Base-by-base conservation (phyloP, 768 basidiomycete species). In the Trametes cinnabarina region DNA sequence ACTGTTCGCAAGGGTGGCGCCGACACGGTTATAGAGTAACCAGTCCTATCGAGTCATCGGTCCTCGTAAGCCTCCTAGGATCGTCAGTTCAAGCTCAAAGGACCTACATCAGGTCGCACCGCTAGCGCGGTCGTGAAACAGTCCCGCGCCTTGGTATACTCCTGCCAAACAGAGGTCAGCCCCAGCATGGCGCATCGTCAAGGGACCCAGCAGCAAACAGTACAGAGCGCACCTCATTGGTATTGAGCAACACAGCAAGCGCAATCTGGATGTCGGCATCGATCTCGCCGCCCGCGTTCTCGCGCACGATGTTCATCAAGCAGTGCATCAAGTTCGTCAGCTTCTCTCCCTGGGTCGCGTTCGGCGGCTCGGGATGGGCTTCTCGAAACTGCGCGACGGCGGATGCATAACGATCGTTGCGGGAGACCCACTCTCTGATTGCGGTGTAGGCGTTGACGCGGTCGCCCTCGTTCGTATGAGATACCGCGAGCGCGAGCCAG, bases 221-320 rank as follows among this genome's bases (percentile, higher is more conserved):
- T 20, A 23, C 42, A 37, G 11, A 44, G 65, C 52, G 55, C 60
- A 92, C 93, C 79, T 97, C 96, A 57, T 87, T 92, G 9, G 90
- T 84, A 71, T 97, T 98, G 70, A 99, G 80, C 66, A 98, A 69
- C 37, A 98, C 89, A 4, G 94, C 96, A 48, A 99, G 78, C 4
- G 94, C 97, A 47, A 98, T 85, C 74, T 99, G 97, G 26, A 95
- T 86, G 71, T 99, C 96, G 9, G 96, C 87, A 70, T 99, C 97
- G 22, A 98, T 81, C 51, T 79, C 78, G 3, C 79, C 82, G 39
- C 74, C 77, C 19, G 75, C 74, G 61, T 81, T 77, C 61, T 77
- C 77, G 64, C 85, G 78, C 39, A 87, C 95, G 81, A 98, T 88
- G 15, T 76, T 78, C 63, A 98, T 91, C 66, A 98, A 74, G 65